Percentiles rank a stretch among this genome's conserved stretches.
Evolutionary conservation across 331 rosid genomes (phyloP).

Genomic region (Quercus tomentella): DNA sequence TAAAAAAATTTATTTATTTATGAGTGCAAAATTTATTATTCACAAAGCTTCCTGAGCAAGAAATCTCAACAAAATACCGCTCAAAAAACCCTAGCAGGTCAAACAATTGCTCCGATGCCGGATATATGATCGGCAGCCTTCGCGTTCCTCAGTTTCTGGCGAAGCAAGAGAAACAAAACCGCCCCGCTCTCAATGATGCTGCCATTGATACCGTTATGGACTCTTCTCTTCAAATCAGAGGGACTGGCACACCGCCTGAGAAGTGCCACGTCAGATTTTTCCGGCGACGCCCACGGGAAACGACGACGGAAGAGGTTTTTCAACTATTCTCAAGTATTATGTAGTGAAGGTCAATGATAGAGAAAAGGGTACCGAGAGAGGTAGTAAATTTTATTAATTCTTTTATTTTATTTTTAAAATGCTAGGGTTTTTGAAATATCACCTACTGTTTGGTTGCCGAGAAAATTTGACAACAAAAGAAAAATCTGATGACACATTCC

Average conservation of each 20-base stretch:
- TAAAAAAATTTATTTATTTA: too few relatives aligned
- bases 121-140: not conserved
- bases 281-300: constrained; percentile 24
- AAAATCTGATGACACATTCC: not conserved
- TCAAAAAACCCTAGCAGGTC: constrained; percentile 44
- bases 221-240: constrained; percentile 47
- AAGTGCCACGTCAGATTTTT: constrained; percentile 70
- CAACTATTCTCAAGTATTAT: constrained; percentile 61
- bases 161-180: constrained; percentile 16
- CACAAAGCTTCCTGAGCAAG: constrained; percentile 37
- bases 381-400: too few relatives aligned
- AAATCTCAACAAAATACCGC: constrained; percentile 46
- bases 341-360: constrained; percentile 57
- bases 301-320: constrained; percentile 33
- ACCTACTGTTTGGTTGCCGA: not conserved
- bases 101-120: constrained; percentile 27
- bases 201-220: constrained; percentile 1
- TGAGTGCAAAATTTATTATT: too few relatives aligned
- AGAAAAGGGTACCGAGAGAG: not conserved
- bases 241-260: constrained; percentile 95
- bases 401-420: too few relatives aligned
- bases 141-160: constrained; percentile 16
- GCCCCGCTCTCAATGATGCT: constrained; percentile 11
- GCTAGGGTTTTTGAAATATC: not conserved
- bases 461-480: not conserved